A percentile compares a stretch with the other conserved stretches of the same genome.
Conservation (phyloP, 441 rosid genomes). For the Metrosideros polymorpha region DNA sequence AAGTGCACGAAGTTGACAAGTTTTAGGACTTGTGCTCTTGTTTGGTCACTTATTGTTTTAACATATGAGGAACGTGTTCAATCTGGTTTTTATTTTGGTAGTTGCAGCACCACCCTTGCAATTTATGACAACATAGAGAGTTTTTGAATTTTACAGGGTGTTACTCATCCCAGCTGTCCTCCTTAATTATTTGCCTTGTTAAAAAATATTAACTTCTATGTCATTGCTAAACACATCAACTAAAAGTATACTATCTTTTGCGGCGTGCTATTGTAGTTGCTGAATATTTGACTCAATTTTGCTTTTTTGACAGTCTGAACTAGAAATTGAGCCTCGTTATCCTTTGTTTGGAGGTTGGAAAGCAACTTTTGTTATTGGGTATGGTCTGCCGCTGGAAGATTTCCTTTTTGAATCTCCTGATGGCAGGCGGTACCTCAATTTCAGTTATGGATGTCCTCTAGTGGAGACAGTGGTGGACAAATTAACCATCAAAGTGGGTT, state of each 20-base stretch:
- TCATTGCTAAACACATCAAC: neutral
- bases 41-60: neutral
- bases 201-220: neutral
- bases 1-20: neutral
- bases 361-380: constrained; percentile 85
- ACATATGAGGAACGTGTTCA: neutral
- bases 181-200: neutral
- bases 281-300: constrained; percentile 2
- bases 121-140: neutral
- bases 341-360: constrained; percentile 99
- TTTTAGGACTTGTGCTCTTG: neutral
- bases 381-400: constrained; percentile 84
- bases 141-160: neutral
- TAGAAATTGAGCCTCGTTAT: constrained; percentile 92
- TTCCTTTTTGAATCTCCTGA: constrained; percentile 80
- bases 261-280: neutral
- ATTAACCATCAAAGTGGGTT: constrained; percentile 73
- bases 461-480: constrained; percentile 83
- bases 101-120: neutral
- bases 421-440: constrained; percentile 92
- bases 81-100: neutral
- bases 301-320: constrained; percentile 73
- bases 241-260: neutral
- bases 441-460: constrained; percentile 93
- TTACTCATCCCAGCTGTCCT: neutral